Percentiles rank a stretch among this genome's conserved stretches.
Conservation (phyloP, 2,329 filamentous ascomycete genomes). For the Truncatella angustata region DNA sequence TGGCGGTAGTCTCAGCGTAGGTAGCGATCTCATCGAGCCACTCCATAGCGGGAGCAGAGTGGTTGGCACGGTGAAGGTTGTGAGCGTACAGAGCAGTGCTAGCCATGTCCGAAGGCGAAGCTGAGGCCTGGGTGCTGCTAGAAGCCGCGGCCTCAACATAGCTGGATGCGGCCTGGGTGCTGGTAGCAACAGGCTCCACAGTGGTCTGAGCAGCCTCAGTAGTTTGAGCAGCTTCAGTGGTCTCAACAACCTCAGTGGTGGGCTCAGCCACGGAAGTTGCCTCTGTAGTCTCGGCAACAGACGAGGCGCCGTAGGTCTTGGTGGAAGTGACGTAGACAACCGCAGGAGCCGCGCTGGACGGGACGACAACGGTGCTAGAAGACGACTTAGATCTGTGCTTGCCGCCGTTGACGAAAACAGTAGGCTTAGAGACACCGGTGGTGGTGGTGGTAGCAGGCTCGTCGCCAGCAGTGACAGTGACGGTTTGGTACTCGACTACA, state of each 20-base stretch:
- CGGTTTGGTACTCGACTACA: slow-evolving; percentile 27
- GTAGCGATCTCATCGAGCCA: slow-evolving; percentile 66
- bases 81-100: slow-evolving; percentile 65
- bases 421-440: slow-evolving; percentile 8
- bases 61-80: slow-evolving; percentile 83
- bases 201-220: slow-evolving; percentile 1
- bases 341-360: slow-evolving; percentile 12
- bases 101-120: slow-evolving; percentile 30
- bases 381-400: slow-evolving; percentile 11
- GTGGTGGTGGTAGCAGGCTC: slow-evolving; percentile 13
- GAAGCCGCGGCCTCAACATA: slow-evolving; percentile 4
- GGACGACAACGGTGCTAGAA: slow-evolving; percentile 5
- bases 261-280: not conserved
- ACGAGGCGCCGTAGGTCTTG: not conserved
- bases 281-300: slow-evolving; percentile 3
- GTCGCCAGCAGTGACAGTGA: slow-evolving; percentile 34
- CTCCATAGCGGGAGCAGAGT: slow-evolving; percentile 62
- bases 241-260: slow-evolving; percentile 5
- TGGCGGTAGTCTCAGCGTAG: slow-evolving; percentile 63
- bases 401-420: slow-evolving; percentile 13
- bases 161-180: slow-evolving; percentile 4
- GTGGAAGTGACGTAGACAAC: slow-evolving; percentile 4
- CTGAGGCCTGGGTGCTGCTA: slow-evolving; percentile 6
- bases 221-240: slow-evolving; percentile 10
- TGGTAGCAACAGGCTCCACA: not conserved